Evolutionary conservation across 1,284 basidiomycete species (phyloP).

Genomic region (Trichosporon ovoides): DNA sequence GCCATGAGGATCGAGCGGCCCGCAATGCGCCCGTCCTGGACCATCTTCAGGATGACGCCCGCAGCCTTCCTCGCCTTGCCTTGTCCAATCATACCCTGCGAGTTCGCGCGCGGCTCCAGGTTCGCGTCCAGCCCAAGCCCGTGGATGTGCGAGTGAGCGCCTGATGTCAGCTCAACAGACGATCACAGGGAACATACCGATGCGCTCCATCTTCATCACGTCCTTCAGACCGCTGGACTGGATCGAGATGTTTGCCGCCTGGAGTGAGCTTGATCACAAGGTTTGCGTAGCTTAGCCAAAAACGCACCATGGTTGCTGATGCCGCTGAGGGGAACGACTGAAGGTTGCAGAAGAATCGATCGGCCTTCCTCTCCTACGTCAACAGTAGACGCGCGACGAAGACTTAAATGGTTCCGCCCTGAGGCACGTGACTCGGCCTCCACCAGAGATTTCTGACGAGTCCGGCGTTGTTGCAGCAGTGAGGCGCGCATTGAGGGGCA

Average conservation of each 20-base stretch:
- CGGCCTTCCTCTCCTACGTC: not conserved
- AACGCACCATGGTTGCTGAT: conserved; percentile 10
- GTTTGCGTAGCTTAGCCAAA: not conserved
- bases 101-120: conserved; percentile 73
- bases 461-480: no score
- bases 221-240: conserved; percentile 59
- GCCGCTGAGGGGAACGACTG: not conserved
- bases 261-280: conserved; percentile 1
- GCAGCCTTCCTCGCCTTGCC: conserved; percentile 91
- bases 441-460: conserved; percentile 14
- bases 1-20: conserved; percentile 93
- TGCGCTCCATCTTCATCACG: conserved; percentile 93
- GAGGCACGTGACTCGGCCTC: conserved; percentile 13
- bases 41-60: conserved; percentile 96
- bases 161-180: conserved; percentile 52
- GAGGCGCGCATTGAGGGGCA: no score
- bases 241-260: conserved; percentile 51
- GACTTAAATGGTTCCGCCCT: conserved; percentile 8
- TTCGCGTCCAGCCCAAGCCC: conserved; percentile 86
- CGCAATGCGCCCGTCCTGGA: conserved; percentile 89
- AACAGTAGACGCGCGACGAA: not conserved
- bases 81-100: conserved; percentile 97
- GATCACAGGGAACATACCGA: conserved; percentile 66
- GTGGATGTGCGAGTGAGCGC: conserved; percentile 95
- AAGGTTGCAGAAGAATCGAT: not conserved